Base-by-base conservation (phyloP, 495 filamentous ascomycete species). In the Penicillium flavigenum region DNA sequence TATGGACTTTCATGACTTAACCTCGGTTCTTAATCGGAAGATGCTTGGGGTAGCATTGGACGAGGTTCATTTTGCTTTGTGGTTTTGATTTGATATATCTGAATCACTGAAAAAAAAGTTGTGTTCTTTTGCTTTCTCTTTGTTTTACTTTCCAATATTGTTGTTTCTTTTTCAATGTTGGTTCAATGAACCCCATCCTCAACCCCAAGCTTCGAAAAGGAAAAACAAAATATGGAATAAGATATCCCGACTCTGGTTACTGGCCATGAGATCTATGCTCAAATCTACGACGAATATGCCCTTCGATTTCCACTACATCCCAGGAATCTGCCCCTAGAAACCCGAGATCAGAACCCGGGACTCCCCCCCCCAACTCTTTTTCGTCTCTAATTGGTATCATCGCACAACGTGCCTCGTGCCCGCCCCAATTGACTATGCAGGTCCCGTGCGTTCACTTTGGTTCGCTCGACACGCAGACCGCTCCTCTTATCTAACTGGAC, bases 1-100 rank as follows among this genome's bases (percentile, higher is more conserved):
- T 72, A 69, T 67, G 62, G 63, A 62, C 54, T 39, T 51, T 63
- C 63, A 66, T 60, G 56, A 60, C 38, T 55, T 54, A 49, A 45
- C 47, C 46, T 47, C 47, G 54, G 62, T 60, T 60, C 57, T 56
- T 66, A 66, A 66, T 66, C 50, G 61, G 57, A 57, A 60, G 56
- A 62, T 62, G 56, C 51, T 45, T 53, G 44, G 41, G 42, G 41
- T 46, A 57, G 36, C 34, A 59, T 41, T 38, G 43, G 47, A 48
- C 57, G 52, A 55, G 52, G 52, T 54, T 47, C 32, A 47, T 32
- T 54, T 46, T 39, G 39, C 38, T 44, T 41, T n/a, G 49, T 42
- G 51, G 11, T 42, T 41, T 16, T 27, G 49, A 41, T 51, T 41
- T 41, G 49, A 51, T 51, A 41, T 51, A 45, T 36, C 41, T 6